A percentile compares a stretch with the other conserved stretches of the same genome.
phyloP scores from a whole-genome alignment of 1,284 basidiomycete genomes.

The Ustilago trichophora region DNA sequence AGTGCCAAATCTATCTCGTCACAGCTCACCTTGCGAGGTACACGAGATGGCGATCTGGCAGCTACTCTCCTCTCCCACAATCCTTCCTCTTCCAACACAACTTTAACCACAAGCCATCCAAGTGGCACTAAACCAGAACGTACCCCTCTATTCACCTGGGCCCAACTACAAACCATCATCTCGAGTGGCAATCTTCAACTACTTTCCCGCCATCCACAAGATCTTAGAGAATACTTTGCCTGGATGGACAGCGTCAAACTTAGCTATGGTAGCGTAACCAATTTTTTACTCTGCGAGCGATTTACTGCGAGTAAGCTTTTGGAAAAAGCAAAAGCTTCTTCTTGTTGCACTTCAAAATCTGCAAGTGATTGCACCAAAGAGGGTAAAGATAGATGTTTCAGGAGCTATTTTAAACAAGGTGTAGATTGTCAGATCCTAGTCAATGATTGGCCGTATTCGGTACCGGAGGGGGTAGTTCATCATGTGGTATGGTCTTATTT shows the following conservation, averaged over 20 bases:
- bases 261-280: constrained; percentile 12
- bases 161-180: constrained; percentile 6
- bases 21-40: constrained; percentile 21
- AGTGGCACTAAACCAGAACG: no score
- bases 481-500: constrained; percentile 25
- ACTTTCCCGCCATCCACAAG: constrained; percentile 19
- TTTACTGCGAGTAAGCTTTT: constrained; percentile 19
- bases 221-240: constrained; percentile 30
- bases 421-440: constrained; percentile 20
- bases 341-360: no score
- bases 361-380: no score
- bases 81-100: neutral
- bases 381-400: constrained; percentile 5
- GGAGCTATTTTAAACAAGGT: neutral
- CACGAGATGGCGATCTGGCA: constrained; percentile 23
- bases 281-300: constrained; percentile 14
- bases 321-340: neutral
- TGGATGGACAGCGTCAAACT: constrained; percentile 30
- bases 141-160: constrained; percentile 25
- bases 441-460: constrained; percentile 37
- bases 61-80: constrained; percentile 2
- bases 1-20: neutral
- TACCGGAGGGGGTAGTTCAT: constrained; percentile 9
- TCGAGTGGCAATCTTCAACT: constrained; percentile 9
- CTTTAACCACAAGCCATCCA: no score